Evolutionary conservation across 1,284 basidiomycete genomes (phyloP).

Genomic region (Ceratobasidium sp.): DNA sequence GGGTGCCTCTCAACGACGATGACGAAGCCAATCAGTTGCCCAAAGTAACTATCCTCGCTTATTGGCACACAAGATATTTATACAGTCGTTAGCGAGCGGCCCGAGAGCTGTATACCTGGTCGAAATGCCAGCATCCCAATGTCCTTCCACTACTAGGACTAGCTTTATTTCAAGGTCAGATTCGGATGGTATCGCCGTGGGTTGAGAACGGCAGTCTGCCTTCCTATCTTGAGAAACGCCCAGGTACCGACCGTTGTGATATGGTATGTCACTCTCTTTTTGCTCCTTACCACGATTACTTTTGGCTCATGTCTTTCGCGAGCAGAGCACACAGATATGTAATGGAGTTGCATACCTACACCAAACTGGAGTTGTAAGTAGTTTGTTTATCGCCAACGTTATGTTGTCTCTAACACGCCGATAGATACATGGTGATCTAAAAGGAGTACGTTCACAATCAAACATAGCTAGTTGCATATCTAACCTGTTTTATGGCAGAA

Average conservation of each 20-base stretch:
- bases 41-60: too few species aligned
- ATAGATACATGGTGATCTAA: slow-evolving; percentile 19
- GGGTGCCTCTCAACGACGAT: not conserved
- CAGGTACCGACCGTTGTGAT: not conserved
- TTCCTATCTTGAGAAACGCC: not conserved
- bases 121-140: slow-evolving; percentile 23
- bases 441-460: not conserved
- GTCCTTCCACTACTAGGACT: slow-evolving; percentile 7
- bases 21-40: too few species aligned
- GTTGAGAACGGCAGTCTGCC: not conserved
- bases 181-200: slow-evolving; percentile 14
- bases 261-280: not conserved
- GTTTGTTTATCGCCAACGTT: too few species aligned
- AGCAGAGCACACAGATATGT: not conserved
- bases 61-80: too few species aligned
- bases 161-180: not conserved
- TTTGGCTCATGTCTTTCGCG: not conserved
- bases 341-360: slow-evolving; percentile 9
- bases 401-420: not conserved
- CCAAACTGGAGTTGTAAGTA: not conserved
- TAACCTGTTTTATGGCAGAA: not conserved
- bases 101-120: slow-evolving; percentile 25
- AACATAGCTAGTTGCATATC: not conserved
- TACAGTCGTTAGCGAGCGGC: slow-evolving; percentile 5
- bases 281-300: not conserved